Percentiles rank a stretch among this genome's conserved stretches.
phyloP scores from a whole-genome alignment of 164 flowering plant species.

The Stephania yunnanensis region DNA sequence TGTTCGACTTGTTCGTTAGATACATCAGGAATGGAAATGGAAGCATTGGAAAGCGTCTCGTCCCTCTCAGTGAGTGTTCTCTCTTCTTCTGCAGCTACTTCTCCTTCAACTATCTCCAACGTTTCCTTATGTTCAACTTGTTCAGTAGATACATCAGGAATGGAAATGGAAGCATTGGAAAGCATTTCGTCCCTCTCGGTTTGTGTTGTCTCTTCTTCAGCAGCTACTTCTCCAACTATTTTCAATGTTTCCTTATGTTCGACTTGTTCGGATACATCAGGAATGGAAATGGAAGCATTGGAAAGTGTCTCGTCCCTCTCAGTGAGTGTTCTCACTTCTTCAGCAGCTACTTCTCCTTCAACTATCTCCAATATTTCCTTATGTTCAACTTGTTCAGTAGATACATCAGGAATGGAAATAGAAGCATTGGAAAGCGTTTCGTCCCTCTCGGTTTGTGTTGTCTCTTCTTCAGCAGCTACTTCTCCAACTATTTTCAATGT shows the following conservation, averaged over 20 bases:
- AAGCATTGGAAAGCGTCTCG: not conserved
- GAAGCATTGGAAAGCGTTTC: not conserved
- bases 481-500: not conserved
- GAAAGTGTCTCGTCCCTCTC: slow-evolving; percentile 1
- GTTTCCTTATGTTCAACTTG: not conserved
- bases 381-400: not conserved
- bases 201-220: not conserved
- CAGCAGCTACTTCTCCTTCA: not conserved
- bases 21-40: no score
- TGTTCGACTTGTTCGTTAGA: no score
- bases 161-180: not conserved
- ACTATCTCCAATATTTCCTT: no score
- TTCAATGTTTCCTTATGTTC: not conserved
- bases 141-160: not conserved
- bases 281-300: not conserved
- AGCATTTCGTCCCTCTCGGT: not conserved
- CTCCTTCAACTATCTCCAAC: not conserved
- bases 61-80: not conserved
- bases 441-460: not conserved
- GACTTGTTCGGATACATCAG: not conserved
- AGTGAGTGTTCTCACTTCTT: slow-evolving; percentile 1
- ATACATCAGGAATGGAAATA: not conserved
- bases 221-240: not conserved
- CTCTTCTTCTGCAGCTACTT: not conserved
- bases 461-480: no score